phyloP scores from a whole-genome alignment of 345 rosid species.

The Brassica rapa region DNA sequence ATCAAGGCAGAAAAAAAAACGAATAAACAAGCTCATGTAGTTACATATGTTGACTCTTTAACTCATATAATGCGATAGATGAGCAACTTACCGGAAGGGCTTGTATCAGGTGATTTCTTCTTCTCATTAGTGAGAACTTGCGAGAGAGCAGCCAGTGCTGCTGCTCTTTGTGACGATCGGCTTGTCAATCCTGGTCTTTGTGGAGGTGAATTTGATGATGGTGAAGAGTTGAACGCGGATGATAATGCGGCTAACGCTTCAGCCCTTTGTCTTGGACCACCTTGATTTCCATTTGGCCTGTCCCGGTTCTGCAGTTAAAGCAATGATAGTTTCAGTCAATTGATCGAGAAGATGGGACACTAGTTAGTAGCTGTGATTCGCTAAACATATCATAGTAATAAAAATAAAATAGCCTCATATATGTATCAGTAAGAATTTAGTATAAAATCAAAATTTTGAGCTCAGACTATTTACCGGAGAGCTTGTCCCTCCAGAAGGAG shows the following conservation, averaged over 20 bases:
- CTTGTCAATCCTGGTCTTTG: constrained; percentile 46
- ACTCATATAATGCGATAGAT: constrained; percentile 1
- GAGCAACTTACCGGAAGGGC: constrained; percentile 49
- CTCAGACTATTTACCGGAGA: constrained; percentile 48
- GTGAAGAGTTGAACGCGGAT: constrained; percentile 70
- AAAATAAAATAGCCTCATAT: constrained; percentile 4
- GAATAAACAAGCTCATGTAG: neutral
- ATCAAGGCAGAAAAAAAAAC: neutral
- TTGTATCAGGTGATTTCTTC: constrained; percentile 60
- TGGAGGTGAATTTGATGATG: constrained; percentile 51
- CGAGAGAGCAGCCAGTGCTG: constrained; percentile 97
- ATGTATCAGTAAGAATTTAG: constrained; percentile 4
- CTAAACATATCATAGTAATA: neutral
- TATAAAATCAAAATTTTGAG: neutral
- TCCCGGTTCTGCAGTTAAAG: constrained; percentile 48
- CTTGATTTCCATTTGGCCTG: constrained; percentile 62
- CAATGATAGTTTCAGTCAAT: constrained; percentile 17
- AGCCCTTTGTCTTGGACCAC: constrained; percentile 79
- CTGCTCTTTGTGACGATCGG: constrained; percentile 87
- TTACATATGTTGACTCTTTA: neutral
- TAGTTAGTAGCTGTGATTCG: constrained; percentile 2
- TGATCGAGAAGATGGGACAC: constrained; percentile 8
- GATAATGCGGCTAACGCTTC: constrained; percentile 83
- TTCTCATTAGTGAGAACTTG: constrained; percentile 86
- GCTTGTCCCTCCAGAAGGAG: constrained; percentile 60